Conservation (phyloP, 1,284 basidiomycete genomes). For the Cryptococcus neoformans region DNA sequence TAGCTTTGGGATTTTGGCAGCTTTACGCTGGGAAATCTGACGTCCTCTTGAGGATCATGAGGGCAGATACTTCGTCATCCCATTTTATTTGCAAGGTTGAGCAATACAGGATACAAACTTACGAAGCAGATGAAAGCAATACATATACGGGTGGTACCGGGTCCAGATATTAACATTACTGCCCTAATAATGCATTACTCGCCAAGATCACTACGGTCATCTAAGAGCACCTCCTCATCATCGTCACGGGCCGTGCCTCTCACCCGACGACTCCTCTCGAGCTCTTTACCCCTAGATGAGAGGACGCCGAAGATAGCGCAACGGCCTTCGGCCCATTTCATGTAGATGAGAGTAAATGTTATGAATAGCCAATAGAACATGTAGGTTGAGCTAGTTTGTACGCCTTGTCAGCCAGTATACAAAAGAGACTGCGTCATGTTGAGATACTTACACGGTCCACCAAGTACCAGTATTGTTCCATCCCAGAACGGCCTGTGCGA, state of each 20-base stretch:
- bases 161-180: no score
- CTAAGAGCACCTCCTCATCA: slow-evolving; percentile 18
- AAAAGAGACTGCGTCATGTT: not conserved
- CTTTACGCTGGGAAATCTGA: no score
- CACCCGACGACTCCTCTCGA: slow-evolving; percentile 15
- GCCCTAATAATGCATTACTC: not conserved
- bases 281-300: slow-evolving; percentile 21
- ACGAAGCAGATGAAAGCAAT: no score
- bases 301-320: slow-evolving; percentile 30
- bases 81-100: no score
- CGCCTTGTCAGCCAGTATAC: not conserved
- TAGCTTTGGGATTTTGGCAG: no score
- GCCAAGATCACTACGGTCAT: slow-evolving; percentile 13
- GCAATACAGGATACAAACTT: no score
- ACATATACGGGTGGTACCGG: no score
- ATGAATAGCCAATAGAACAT: slow-evolving; percentile 72
- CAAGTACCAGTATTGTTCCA: slow-evolving; percentile 52
- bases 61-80: no score
- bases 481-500: slow-evolving; percentile 30
- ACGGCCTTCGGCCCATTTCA: slow-evolving; percentile 59
- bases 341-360: slow-evolving; percentile 57
- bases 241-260: slow-evolving; percentile 12
- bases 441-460: slow-evolving; percentile 57
- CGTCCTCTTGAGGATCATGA: no score
- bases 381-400: slow-evolving; percentile 51